Evolutionary conservation across 805 yeast genomes (phyloP).

Genomic region (Ogataea neopini): DNA sequence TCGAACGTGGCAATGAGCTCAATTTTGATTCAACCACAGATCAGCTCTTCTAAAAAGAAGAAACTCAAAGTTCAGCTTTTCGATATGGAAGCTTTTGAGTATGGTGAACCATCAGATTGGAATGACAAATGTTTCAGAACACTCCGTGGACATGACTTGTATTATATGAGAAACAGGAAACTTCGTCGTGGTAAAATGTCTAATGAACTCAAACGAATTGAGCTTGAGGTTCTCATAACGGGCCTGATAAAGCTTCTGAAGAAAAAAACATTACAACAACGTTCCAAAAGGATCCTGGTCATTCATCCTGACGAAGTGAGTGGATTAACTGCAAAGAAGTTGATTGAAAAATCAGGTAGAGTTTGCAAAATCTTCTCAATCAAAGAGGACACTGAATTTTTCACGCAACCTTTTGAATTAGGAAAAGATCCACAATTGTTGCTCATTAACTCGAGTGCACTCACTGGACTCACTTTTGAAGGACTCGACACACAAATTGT

Average conservation of each 20-base stretch:
- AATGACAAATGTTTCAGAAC: conserved; percentile 23
- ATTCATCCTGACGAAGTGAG: conserved; percentile 33
- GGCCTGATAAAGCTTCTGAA: conserved; percentile 29
- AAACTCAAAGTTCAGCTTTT: conserved; percentile 24
- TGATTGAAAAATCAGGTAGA: conserved; percentile 15
- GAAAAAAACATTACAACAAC: conserved; percentile 8
- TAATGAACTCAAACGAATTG: conserved; percentile 21
- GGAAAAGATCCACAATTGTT: conserved; percentile 20
- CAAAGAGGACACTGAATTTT: conserved; percentile 19
- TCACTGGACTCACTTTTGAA: conserved; percentile 32
- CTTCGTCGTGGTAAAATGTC: conserved; percentile 22
- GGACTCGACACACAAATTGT: conserved; percentile 29
- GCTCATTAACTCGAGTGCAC: conserved; percentile 25
- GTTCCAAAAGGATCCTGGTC: conserved; percentile 19
- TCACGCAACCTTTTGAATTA: background rate
- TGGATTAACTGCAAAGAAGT: conserved; percentile 15
- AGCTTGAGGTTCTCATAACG: conserved; percentile 26
- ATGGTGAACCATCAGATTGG: conserved; percentile 28
- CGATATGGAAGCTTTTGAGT: conserved; percentile 30
- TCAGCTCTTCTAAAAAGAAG: conserved; percentile 17
- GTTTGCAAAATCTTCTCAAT: conserved; percentile 17
- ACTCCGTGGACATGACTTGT: conserved; percentile 22
- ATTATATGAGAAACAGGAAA: conserved; percentile 28
- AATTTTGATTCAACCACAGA: conserved; percentile 26
- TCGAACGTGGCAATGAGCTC: conserved; percentile 27